Evolutionary conservation across 495 filamentous ascomycete species (phyloP).

Genomic region (Aspergillus sclerotioniger): DNA sequence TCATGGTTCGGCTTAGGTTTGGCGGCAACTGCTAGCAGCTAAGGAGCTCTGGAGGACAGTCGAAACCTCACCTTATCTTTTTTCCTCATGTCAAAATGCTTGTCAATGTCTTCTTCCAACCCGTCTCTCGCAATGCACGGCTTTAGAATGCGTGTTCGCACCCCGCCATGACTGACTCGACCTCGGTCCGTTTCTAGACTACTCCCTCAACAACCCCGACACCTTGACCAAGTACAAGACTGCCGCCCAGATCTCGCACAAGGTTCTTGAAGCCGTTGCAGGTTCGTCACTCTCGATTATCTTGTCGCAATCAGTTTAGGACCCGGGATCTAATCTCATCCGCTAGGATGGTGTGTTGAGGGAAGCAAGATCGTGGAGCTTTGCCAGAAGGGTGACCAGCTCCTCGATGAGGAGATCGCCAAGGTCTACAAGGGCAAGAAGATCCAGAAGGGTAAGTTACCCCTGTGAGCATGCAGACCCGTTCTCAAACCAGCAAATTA

Average conservation of each 20-base stretch:
- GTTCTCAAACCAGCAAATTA: conserved; percentile 9
- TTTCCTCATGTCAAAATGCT: background rate
- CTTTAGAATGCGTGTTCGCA: background rate
- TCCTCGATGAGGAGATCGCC: conserved; percentile 85
- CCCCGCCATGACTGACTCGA: conserved; percentile 15
- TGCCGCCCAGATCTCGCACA: conserved; percentile 90
- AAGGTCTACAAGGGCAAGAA: conserved; percentile 99
- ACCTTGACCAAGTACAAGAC: conserved; percentile 99
- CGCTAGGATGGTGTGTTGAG: conserved; percentile 69
- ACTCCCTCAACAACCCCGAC: conserved; percentile 92
- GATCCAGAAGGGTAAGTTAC: conserved; percentile 72
- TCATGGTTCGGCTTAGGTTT: conserved; percentile 10
- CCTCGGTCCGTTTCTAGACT: conserved; percentile 56
- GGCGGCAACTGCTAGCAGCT: conserved; percentile 5
- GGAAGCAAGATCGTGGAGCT: conserved; percentile 88
- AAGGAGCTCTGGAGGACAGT: background rate
- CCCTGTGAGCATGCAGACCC: background rate
- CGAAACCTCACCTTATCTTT: background rate
- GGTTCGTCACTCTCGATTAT: conserved; percentile 37
- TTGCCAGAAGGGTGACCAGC: conserved; percentile 92
- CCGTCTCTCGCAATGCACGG: background rate
- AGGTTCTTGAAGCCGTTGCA: conserved; percentile 82
- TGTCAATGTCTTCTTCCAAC: background rate
- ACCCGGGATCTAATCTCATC: conserved; percentile 23
- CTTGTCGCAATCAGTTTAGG: background rate